Conservation (phyloP, 768 basidiomycete species). For the Serendipita vermifera region DNA sequence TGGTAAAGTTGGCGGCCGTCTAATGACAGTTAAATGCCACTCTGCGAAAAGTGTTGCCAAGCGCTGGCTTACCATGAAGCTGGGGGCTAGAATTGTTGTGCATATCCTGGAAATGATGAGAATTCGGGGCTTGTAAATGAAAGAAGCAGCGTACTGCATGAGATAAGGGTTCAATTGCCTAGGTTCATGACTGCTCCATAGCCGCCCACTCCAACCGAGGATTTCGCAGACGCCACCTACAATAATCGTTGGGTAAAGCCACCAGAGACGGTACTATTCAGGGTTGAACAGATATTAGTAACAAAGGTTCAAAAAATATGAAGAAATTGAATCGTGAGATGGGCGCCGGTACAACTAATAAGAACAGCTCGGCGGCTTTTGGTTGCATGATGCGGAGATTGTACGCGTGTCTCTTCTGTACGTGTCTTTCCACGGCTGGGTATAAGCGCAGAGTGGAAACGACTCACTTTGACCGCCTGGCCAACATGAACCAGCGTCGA, state of each 20-base stretch:
- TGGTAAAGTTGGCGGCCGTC: conserved; percentile 44
- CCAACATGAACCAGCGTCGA: conserved; percentile 20
- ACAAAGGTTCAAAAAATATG: not conserved
- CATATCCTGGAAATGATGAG: conserved; percentile 29
- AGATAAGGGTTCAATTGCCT: conserved; percentile 25
- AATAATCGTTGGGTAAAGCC: conserved; percentile 37
- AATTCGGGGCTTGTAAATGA: not conserved
- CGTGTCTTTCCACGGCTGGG: no score
- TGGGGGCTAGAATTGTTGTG: conserved; percentile 42
- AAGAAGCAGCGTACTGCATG: conserved; percentile 29
- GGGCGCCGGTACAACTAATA: no score
- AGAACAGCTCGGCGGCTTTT: no score
- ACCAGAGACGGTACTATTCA: conserved; percentile 32
- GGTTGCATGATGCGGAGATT: no score
- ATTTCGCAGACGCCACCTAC: conserved; percentile 38
- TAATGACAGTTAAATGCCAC: conserved; percentile 12
- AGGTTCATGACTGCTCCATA: conserved; percentile 34
- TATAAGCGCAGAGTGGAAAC: no score
- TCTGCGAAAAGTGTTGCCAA: not conserved
- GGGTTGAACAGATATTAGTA: not conserved
- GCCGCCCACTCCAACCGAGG: conserved; percentile 41
- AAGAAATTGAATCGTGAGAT: no score
- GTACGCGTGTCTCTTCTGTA: no score
- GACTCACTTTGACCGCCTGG: not conserved
- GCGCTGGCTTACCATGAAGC: conserved; percentile 30